Evolutionary conservation across 495 filamentous ascomycete genomes (phyloP).

Genomic region (Viridothelium virens): DNA sequence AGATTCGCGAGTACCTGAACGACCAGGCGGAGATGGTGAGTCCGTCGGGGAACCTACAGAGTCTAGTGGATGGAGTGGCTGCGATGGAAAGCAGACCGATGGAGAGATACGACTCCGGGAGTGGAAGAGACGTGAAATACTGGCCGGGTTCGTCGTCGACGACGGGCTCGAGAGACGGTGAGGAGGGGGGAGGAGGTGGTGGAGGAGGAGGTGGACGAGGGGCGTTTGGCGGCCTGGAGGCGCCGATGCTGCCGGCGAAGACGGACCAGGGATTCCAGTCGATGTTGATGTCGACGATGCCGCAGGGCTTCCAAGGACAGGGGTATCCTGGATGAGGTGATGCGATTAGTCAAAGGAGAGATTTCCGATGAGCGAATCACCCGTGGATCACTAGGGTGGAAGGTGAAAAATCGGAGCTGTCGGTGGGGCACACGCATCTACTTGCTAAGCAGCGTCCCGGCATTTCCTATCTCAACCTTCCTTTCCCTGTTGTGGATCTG

Average conservation of each 20-base stretch:
- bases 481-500: too few species aligned
- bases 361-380: too few species aligned
- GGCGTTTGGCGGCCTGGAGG: slow-evolving; percentile 5
- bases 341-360: too few species aligned
- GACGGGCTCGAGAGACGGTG: not conserved
- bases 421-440: too few species aligned
- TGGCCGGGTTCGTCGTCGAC: not conserved
- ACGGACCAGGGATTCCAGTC: not conserved
- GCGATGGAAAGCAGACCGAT: not conserved
- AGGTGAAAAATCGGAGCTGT: too few species aligned
- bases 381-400: too few species aligned
- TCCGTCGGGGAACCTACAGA: not conserved
- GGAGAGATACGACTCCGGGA: not conserved
- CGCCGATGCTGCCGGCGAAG: not conserved
- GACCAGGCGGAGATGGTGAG: slow-evolving; percentile 10
- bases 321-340: too few species aligned
- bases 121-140: not conserved
- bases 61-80: not conserved
- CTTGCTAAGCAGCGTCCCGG: too few species aligned
- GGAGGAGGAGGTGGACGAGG: slow-evolving; percentile 5
- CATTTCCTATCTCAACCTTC: too few species aligned
- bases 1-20: slow-evolving; percentile 21
- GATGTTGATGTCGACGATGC: slow-evolving; percentile 14
- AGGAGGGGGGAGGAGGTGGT: not conserved
- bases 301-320: slow-evolving; percentile 10